Conservation (phyloP, 2,329 filamentous ascomycete species). For the Fusarium miscanthi region DNA sequence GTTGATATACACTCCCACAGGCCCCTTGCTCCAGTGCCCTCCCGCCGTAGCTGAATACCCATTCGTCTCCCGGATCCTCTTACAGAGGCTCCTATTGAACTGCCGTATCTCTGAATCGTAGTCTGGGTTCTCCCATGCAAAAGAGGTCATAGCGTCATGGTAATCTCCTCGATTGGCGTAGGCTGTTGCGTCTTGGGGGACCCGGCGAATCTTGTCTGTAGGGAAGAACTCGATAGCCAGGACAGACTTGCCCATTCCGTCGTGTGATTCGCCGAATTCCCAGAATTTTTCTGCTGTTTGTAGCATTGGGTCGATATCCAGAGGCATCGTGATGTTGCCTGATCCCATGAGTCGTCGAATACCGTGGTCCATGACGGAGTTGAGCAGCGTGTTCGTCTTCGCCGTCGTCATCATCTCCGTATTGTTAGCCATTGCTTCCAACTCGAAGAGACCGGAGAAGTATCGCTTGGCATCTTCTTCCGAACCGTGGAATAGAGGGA, state of each 20-base stretch:
- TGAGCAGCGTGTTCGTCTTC: slow-evolving; percentile 41
- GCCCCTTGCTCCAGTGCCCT: slow-evolving; percentile 35
- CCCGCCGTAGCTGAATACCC: slow-evolving; percentile 36
- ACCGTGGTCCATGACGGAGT: slow-evolving; percentile 41
- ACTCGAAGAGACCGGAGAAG: slow-evolving; percentile 34
- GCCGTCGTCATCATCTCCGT: slow-evolving; percentile 38
- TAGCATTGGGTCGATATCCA: slow-evolving; percentile 46
- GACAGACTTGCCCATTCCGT: slow-evolving; percentile 39
- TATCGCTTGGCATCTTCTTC: slow-evolving; percentile 29
- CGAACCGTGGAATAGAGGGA: slow-evolving; percentile 38
- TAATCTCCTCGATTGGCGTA: slow-evolving; percentile 59
- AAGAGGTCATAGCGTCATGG: slow-evolving; percentile 55
- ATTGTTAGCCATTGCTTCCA: slow-evolving; percentile 12
- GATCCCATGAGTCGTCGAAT: slow-evolving; percentile 43
- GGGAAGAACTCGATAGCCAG: slow-evolving; percentile 57
- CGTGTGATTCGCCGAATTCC: slow-evolving; percentile 32
- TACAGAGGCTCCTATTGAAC: slow-evolving; percentile 52
- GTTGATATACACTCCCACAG: slow-evolving; percentile 48
- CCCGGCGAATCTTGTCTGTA: slow-evolving; percentile 52
- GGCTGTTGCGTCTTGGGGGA: slow-evolving; percentile 52
- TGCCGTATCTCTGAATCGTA: slow-evolving; percentile 52
- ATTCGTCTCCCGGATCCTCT: slow-evolving; percentile 38
- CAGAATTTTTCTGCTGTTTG: slow-evolving; percentile 46
- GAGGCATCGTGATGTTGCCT: slow-evolving; percentile 49
- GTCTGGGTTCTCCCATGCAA: slow-evolving; percentile 54